Evolutionary conservation across 2,329 filamentous ascomycete genomes (phyloP), one percentile per base, ranked within the genome.

Genomic region (Aspergillus terreus): DNA sequence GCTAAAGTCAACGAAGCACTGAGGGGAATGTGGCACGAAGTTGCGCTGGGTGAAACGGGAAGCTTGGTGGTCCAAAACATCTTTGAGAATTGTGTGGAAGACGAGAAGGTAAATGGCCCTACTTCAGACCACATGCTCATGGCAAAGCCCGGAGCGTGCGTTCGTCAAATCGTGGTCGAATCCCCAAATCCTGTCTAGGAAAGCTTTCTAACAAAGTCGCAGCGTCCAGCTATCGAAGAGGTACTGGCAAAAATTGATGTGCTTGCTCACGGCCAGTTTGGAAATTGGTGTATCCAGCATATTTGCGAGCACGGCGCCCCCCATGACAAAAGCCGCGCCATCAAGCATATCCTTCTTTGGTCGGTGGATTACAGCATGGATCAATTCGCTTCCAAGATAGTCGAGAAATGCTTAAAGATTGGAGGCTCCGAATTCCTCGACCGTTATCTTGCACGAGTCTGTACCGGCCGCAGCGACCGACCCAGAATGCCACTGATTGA

Each of bases 201-300:
- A 47, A n/a, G 36, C 30, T 33, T 53, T 33, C 63, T 69, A 48
- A 70, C 44, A 32, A 45, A 30, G 46, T 49, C 57, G n/a, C 60
- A 95, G 92, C 91, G 95, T 54, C 92, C 92, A 43, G 96, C 94
- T 67, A 95, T 99, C 66, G 92, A 96, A 70, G 94, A 99, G 71
- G 94, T 99, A 36, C 83, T 99, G 51, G 83, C 83, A 54, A 96
- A 94, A 69, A 96, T 99, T 63, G 91, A 99, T 73, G 88, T 96
- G 56, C 91, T 99, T 65, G 89, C 94, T 53, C 92, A 96, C 69
- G 94, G 94, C 23, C 94, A 99, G 69, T 99, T 99, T 68, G 94
- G 94, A 50, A 99, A 99, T 71, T 99, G 94, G 94, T 99, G 94
- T 76, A 97, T 99, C 64, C 94, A 99, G 75, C 94, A 99, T 73